These are phyloP conservation scores for Juncus effusus DNA, from an alignment of 176 grass and related monocot genomes.

Conservation along the genomic window DNA sequence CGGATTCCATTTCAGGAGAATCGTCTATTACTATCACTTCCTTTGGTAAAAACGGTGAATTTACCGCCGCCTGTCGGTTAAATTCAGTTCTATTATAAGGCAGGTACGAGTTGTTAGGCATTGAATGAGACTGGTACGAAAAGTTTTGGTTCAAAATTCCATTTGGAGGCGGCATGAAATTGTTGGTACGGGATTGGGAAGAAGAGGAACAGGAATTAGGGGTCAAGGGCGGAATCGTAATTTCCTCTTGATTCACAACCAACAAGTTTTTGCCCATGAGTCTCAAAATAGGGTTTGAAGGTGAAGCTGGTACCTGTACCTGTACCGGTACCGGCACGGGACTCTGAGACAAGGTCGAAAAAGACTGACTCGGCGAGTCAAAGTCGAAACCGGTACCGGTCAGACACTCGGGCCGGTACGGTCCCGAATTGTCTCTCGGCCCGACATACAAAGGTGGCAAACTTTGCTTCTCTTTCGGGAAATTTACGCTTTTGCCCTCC, in stretches of 20 bases:
- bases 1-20: constrained; percentile 35
- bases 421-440: constrained; percentile 49
- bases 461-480: constrained; percentile 36
- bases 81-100: constrained; percentile 32
- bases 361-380: constrained; percentile 39
- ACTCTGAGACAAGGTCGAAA: constrained; percentile 36
- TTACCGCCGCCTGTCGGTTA: constrained; percentile 30
- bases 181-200: constrained; percentile 39
- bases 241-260: constrained; percentile 85
- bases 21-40: constrained; percentile 71
- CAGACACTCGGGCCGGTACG: constrained; percentile 29
- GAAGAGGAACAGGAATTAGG: constrained; percentile 42
- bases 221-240: constrained; percentile 38
- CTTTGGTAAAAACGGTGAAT: constrained; percentile 45
- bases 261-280: constrained; percentile 93
- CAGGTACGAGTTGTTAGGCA: constrained; percentile 33
- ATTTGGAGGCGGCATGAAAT: constrained; percentile 40
- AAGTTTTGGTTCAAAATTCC: constrained; percentile 27
- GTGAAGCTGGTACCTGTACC: constrained; percentile 35
- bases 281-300: constrained; percentile 67
- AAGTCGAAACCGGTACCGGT: constrained; percentile 38
- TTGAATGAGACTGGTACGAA: constrained; percentile 37
- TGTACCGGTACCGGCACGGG: constrained; percentile 39
- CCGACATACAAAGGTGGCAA: constrained; percentile 67
- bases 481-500: constrained; percentile 35